phyloP scores from a whole-genome alignment of 768 basidiomycete genomes.

The Kondoa subrosea region DNA sequence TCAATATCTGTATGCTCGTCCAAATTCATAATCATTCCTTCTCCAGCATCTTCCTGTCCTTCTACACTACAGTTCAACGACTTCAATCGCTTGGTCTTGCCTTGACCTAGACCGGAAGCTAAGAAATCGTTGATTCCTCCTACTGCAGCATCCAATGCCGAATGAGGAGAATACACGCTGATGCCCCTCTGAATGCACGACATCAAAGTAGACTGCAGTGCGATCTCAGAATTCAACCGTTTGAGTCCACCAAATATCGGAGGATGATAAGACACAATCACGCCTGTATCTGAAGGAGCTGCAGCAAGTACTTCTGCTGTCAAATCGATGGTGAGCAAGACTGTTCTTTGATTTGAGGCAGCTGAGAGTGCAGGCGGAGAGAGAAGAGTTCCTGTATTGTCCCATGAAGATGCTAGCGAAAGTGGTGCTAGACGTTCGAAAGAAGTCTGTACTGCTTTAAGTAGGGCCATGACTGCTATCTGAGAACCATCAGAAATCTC shows the following conservation, averaged over 20 bases:
- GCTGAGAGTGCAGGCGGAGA: not conserved
- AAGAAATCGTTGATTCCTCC: conserved; percentile 90
- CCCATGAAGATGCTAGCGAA: not conserved
- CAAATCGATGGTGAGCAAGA: conserved; percentile 34
- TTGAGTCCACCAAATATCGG: conserved; percentile 59
- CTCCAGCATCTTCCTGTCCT: conserved; percentile 5
- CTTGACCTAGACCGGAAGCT: conserved; percentile 35
- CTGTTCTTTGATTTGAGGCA: conserved; percentile 12
- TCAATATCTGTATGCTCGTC: conserved; percentile 42
- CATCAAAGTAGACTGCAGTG: conserved; percentile 64
- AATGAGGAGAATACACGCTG: conserved; percentile 76
- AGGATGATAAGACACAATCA: conserved; percentile 46
- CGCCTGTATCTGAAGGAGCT: conserved; percentile 16
- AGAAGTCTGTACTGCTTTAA: conserved; percentile 4
- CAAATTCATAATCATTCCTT: conserved; percentile 11
- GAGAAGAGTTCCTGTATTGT: conserved; percentile 11
- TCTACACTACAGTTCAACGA: not conserved
- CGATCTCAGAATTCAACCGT: conserved; percentile 56
- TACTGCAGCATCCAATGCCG: conserved; percentile 60
- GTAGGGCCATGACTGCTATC: conserved; percentile 5
- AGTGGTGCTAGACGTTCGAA: not conserved
- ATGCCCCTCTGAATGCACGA: conserved; percentile 65
- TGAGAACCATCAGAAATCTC: no score
- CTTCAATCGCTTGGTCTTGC: conserved; percentile 4
- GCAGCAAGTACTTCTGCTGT: conserved; percentile 32